Conservation (phyloP, 371 early-diverging fungal species). For the Mortierella polycephala region DNA sequence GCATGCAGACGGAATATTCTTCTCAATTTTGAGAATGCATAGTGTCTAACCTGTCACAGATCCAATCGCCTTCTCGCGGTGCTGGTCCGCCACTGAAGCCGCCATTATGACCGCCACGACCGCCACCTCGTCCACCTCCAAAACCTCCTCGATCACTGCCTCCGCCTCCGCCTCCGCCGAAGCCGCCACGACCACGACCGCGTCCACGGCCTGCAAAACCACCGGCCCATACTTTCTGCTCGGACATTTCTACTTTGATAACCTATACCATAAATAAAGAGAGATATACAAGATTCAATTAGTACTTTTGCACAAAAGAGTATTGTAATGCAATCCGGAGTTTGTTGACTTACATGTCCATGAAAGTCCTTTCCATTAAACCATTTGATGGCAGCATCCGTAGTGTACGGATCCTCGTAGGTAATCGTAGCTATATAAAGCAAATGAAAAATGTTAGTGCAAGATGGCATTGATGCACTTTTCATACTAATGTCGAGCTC, state of each 20-base stretch:
- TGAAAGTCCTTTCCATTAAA: conserved; percentile 67
- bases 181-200: conserved; percentile 38
- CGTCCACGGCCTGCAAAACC: conserved; percentile 52
- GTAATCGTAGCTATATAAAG: conserved; percentile 68
- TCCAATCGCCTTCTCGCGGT: conserved; percentile 77
- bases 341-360: conserved; percentile 33
- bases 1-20: too few species aligned
- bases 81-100: conserved; percentile 60
- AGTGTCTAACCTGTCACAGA: conserved; percentile 64
- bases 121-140: conserved; percentile 42
- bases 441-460: not conserved
- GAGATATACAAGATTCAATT: too few species aligned
- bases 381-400: conserved; percentile 78
- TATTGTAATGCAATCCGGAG: too few species aligned
- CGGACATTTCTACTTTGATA: conserved; percentile 74
- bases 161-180: conserved; percentile 32
- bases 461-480: not conserved
- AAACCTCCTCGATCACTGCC: conserved; percentile 22
- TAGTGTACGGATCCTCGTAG: conserved; percentile 77
- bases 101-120: conserved; percentile 55
- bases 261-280: conserved; percentile 20
- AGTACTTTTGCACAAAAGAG: too few species aligned
- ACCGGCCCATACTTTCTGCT: conserved; percentile 59
- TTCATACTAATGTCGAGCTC: too few species aligned
- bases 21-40: too few species aligned